phyloP scores from a whole-genome alignment of 192 early-diverging fungal species.

The Allomyces macrogynus region DNA sequence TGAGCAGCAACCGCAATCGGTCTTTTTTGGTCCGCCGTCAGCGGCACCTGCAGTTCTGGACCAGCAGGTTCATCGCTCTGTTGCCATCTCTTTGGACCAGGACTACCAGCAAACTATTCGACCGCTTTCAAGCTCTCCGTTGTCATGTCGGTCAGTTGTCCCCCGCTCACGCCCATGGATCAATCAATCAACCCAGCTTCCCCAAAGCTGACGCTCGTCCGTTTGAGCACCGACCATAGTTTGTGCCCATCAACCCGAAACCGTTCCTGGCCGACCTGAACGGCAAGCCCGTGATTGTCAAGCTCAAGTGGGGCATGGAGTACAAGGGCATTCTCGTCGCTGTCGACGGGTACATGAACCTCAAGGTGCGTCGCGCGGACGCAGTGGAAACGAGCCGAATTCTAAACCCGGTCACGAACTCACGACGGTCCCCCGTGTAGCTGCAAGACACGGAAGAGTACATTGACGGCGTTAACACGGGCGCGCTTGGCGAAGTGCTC shows the following conservation, averaged over 20 bases:
- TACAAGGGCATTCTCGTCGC: conserved; percentile 83
- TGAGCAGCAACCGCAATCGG: too few relatives aligned
- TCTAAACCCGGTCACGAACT: conserved; percentile 6
- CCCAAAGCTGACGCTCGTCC: too few relatives aligned
- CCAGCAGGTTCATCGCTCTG: too few relatives aligned
- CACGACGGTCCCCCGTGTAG: conserved; percentile 21
- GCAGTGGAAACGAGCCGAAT: background rate
- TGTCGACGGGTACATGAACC: conserved; percentile 95
- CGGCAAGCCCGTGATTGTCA: conserved; percentile 76
- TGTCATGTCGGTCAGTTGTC: too few relatives aligned
- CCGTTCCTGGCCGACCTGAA: conserved; percentile 85
- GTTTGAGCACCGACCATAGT: too few relatives aligned
- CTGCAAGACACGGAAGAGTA: conserved; percentile 88
- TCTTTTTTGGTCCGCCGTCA: too few relatives aligned
- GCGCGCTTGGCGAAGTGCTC: conserved; percentile 76
- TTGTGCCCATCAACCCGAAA: conserved; percentile 77
- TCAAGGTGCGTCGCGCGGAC: conserved; percentile 35
- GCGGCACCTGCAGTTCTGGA: too few relatives aligned
- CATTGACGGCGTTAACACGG: conserved; percentile 76
- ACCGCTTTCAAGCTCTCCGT: too few relatives aligned
- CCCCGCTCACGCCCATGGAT: too few relatives aligned
- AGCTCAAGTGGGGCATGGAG: conserved; percentile 96
- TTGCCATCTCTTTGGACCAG: too few relatives aligned
- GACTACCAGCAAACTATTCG: too few relatives aligned
- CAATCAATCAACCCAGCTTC: too few relatives aligned